Evolutionary conservation across 2,329 filamentous ascomycete species (phyloP).

Genomic region (Rhinocladiella similis): DNA sequence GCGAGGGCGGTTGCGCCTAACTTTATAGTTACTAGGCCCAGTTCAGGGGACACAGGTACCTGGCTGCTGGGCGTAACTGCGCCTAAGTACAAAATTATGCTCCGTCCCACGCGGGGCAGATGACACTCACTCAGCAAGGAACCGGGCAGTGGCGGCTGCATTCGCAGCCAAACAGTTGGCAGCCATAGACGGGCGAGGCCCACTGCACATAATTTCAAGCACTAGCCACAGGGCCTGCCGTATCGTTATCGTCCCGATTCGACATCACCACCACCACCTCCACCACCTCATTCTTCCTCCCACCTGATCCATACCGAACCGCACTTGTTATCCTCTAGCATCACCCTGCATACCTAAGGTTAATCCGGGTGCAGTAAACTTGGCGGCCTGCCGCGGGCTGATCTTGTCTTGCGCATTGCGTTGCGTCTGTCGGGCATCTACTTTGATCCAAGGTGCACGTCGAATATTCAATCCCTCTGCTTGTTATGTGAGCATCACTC

Average conservation of each 20-base stretch:
- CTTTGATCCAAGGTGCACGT: neutral
- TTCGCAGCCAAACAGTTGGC: neutral
- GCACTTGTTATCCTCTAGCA: neutral
- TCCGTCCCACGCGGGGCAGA: neutral
- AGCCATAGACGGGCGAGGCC: neutral
- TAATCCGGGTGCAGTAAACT: conserved; percentile 13
- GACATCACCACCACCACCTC: neutral
- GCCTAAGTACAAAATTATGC: too few species aligned
- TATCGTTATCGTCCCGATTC: neutral
- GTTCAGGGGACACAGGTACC: too few species aligned
- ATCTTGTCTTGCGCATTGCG: conserved; percentile 10
- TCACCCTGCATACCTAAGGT: conserved; percentile 1
- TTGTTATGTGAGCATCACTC: conserved; percentile 16
- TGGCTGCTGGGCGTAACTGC: too few species aligned
- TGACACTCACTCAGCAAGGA: neutral
- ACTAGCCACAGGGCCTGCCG: neutral
- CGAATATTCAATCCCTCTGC: conserved; percentile 8
- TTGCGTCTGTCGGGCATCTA: conserved; percentile 3
- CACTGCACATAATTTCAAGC: neutral
- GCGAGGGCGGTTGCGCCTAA: too few species aligned
- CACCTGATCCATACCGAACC: neutral
- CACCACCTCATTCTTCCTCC: neutral
- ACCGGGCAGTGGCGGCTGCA: neutral
- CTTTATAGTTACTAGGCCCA: too few species aligned
- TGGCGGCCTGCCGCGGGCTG: conserved; percentile 13